phyloP scores from a whole-genome alignment of 2,329 filamentous ascomycete genomes.

The Tolypocladium endophyticum region DNA sequence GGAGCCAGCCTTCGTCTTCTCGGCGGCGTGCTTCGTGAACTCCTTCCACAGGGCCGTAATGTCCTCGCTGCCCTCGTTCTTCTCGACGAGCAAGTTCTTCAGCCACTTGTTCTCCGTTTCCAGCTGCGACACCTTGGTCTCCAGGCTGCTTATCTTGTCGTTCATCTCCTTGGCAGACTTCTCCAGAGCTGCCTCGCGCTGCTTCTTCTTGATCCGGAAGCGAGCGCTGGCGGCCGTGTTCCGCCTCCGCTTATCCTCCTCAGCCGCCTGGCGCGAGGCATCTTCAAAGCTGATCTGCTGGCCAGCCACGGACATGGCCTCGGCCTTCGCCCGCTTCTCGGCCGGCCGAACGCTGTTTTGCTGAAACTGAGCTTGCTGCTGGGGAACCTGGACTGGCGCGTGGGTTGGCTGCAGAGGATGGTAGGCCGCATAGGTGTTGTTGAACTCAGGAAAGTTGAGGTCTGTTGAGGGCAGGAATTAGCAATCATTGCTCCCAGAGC shows the following conservation, averaged over 20 bases:
- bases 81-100: slow-evolving; percentile 71
- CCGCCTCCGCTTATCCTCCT: slow-evolving; percentile 81
- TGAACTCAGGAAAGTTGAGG: slow-evolving; percentile 46
- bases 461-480: slow-evolving; percentile 36
- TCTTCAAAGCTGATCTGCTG: slow-evolving; percentile 55
- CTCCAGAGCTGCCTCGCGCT: slow-evolving; percentile 78
- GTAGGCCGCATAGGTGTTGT: slow-evolving; percentile 38
- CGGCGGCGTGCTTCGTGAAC: slow-evolving; percentile 27
- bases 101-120: slow-evolving; percentile 78
- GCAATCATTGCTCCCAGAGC: neutral
- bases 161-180: slow-evolving; percentile 73
- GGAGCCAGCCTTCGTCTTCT: slow-evolving; percentile 17
- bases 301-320: slow-evolving; percentile 25
- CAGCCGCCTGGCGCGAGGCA: slow-evolving; percentile 60
- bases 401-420: slow-evolving; percentile 44
- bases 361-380: slow-evolving; percentile 24
- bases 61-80: slow-evolving; percentile 55
- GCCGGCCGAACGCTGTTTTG: slow-evolving; percentile 18
- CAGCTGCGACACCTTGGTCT: slow-evolving; percentile 64
- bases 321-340: slow-evolving; percentile 38
- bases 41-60: slow-evolving; percentile 41
- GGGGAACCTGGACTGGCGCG: slow-evolving; percentile 27
- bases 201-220: slow-evolving; percentile 94
- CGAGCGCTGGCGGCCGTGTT: slow-evolving; percentile 84
- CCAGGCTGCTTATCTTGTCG: slow-evolving; percentile 65